Evolutionary conservation across 1,284 basidiomycete genomes (phyloP).

Genomic region (Austroboletus niveus): DNA sequence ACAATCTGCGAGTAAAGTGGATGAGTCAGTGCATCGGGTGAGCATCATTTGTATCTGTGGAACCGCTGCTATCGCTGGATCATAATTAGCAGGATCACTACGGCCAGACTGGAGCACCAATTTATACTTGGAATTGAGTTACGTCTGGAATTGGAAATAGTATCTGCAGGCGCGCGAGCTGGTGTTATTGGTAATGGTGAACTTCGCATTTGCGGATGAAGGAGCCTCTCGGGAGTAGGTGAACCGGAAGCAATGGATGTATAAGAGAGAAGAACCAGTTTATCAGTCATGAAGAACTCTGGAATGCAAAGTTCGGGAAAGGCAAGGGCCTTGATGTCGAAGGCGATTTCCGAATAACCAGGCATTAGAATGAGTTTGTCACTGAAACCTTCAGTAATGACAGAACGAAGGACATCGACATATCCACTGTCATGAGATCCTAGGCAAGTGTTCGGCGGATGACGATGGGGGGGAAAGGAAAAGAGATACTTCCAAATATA

Average conservation of each 20-base stretch:
- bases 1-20: constrained; percentile 27
- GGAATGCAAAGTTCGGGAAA: constrained; percentile 56
- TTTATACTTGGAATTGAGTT: constrained; percentile 36
- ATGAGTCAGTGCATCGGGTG: constrained; percentile 24
- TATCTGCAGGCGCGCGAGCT: constrained; percentile 14
- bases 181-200: constrained; percentile 10
- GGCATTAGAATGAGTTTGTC: constrained; percentile 67
- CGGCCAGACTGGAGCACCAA: constrained; percentile 22
- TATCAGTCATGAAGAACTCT: constrained; percentile 61
- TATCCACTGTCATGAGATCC: constrained; percentile 78
- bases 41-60: constrained; percentile 36
- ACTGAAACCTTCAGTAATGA: constrained; percentile 61
- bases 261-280: constrained; percentile 36
- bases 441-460: constrained; percentile 20
- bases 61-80: constrained; percentile 28
- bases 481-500: constrained; percentile 54
- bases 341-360: constrained; percentile 59
- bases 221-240: constrained; percentile 17
- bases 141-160: constrained; percentile 12
- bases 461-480: constrained; percentile 6
- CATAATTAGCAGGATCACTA: constrained; percentile 19
- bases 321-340: constrained; percentile 53
- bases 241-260: constrained; percentile 24
- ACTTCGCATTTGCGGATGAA: constrained; percentile 12
- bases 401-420: constrained; percentile 56